Base-by-base conservation (phyloP, 768 basidiomycete genomes). In the Coprinopsis marcescibilis region DNA sequence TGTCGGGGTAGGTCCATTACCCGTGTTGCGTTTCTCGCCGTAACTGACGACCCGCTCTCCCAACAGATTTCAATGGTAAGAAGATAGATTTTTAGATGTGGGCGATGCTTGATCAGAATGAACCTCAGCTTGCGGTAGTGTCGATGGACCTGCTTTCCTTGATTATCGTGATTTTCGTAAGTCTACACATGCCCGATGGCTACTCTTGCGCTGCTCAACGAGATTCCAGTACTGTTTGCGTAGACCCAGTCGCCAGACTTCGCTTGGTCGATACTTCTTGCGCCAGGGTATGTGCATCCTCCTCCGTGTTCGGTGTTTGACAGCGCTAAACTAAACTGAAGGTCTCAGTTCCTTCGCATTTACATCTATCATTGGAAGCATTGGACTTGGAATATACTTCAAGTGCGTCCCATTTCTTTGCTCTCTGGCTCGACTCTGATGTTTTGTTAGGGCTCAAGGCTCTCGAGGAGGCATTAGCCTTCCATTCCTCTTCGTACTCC, bases 141-240 rank as follows among this genome's bases (percentile, higher is more conserved):
- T 46, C 64, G 33, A 71, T 70, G 69, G 69, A 72, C 40, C 49
- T 67, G 14, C 15, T 66, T 10, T 69, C 68, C n/a, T 47, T 70
- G 45, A 45, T 50, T 20, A 55, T 69, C 25, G 67, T 71, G 21
- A 46, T 66, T 20, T 36, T 64, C 55, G 70, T 68, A 48, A 48
- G 65, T 27, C 4, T 19, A 14, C 4, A n/a, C 21, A 25, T 19
- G 7, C 38, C 11, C 19, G 32, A 17, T 12, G 4, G 13, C 5
- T 34, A n/a, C 29, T 14, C 40, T 17, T 25, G 20, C 34, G 38
- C 15, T 34, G 24, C 35, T 51, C 15, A 7, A 45, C 33, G 38
- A 24, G 34, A 27, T 21, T 44, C 46, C 42, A 65, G 65, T 57
- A 62, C 47, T 68, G 63, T 48, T 27, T 57, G 17, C 34, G 48